These are phyloP conservation scores for Chaetomium fimeti DNA, from an alignment of 495 filamentous ascomycete genomes.

Conservation along the genomic window DNA sequence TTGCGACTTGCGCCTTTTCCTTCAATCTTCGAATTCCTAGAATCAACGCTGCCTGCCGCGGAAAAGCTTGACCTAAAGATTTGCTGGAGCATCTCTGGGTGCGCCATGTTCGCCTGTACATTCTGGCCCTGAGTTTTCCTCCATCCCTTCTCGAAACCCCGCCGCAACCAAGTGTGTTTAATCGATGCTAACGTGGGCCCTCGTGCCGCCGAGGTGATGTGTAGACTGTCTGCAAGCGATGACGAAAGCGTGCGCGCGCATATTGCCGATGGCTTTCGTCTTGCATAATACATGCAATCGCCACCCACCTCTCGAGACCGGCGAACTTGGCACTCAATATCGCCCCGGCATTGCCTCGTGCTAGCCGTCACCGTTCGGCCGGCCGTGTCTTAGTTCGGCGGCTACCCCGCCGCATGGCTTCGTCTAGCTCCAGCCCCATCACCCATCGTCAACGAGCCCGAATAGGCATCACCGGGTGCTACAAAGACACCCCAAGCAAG, in stretches of 20 bases:
- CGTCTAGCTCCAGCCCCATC: background rate
- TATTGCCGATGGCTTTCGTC: background rate
- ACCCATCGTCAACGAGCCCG: background rate
- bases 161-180: too few relatives aligned
- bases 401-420: background rate
- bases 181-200: background rate
- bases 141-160: too few relatives aligned
- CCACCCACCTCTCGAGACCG: background rate
- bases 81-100: too few relatives aligned
- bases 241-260: constrained; percentile 1
- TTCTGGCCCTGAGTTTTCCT: too few relatives aligned
- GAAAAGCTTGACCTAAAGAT: too few relatives aligned
- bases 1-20: too few relatives aligned
- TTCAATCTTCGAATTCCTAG: too few relatives aligned
- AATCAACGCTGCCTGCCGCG: too few relatives aligned
- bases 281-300: background rate
- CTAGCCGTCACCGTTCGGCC: background rate
- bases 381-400: background rate
- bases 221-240: background rate
- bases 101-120: too few relatives aligned
- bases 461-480: background rate
- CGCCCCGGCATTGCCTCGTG: background rate
- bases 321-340: background rate
- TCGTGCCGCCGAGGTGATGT: background rate
- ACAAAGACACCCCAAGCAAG: background rate